Evolutionary conservation across 2,329 filamentous ascomycete genomes (phyloP), one percentile per base, ranked within the genome.

Genomic region (Xylariaceae sp.): DNA sequence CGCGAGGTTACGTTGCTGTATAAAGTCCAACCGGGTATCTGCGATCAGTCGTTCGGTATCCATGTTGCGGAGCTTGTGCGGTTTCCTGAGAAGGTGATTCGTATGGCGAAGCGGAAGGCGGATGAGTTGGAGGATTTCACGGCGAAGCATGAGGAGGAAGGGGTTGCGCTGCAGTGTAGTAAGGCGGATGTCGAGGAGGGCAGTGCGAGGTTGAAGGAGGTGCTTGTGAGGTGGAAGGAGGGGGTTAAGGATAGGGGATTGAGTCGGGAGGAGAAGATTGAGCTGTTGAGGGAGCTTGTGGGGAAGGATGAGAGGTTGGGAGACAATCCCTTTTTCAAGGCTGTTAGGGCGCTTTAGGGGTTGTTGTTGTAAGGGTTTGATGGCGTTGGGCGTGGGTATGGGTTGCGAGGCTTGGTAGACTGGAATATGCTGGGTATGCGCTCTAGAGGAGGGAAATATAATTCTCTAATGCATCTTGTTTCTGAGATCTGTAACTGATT

Each of bases 51-150:
- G 60, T 99, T 99, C 73, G 94, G 94, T 68, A 99, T 99, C 68
- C 94, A 99, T 75, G 95, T 99, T 11, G 94, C 94, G 0, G 94
- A 99, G 77, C 83, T 99, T 4, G 94, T 99, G 17, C 86, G 92
- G 50, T 99, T 99, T 77, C 94, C 94, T 0, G 88, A 91, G 67
- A 99, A 99, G 77, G 95, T 99, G 13, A 89, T 99, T 62, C 91
- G 92, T 64, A 99, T 99, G 95, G 94, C 94, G n/a, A 96, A 96
- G 77, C 85, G 94, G 67, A 99, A 99, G 78, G 94, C 94, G 0
- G 94, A 97, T 73, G 95, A 99, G 79, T 81, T 99, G 42, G 94
- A 99, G 73, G 94, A 99, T 73, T 99, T 99, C 69, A 89, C 89
- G 0, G 84, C 84, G 54, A 92, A 92, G 76, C 86, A 90, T 67